Evolutionary conservation across 768 basidiomycete species (phyloP).

Genomic region (Boletus tomentosulus): DNA sequence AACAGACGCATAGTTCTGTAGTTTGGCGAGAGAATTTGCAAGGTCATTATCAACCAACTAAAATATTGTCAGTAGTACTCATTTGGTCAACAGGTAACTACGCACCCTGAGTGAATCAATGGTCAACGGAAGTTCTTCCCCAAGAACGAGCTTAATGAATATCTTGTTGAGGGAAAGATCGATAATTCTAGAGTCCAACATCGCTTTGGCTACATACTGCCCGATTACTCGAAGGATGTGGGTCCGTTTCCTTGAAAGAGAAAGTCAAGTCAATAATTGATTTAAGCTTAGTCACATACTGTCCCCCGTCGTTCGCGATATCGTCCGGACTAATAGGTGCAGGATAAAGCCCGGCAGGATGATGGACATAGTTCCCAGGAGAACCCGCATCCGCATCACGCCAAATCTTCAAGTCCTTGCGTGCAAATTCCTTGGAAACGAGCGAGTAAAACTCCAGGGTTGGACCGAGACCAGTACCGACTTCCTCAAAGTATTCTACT

Average conservation of each 20-base stretch:
- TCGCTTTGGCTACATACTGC: conserved; percentile 94
- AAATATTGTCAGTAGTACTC: conserved; percentile 5
- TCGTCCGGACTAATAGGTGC: conserved; percentile 72
- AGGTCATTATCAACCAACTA: conserved; percentile 83
- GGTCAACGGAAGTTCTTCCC: conserved; percentile 79
- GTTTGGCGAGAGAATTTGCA: conserved; percentile 78
- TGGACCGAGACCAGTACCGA: conserved; percentile 95
- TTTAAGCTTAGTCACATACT: conserved; percentile 43
- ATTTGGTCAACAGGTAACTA: conserved; percentile 1
- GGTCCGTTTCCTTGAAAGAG: conserved; percentile 61
- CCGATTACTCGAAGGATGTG: conserved; percentile 89
- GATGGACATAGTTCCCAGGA: conserved; percentile 70
- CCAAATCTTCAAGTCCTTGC: conserved; percentile 88
- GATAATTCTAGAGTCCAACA: conserved; percentile 96
- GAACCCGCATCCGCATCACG: conserved; percentile 70
- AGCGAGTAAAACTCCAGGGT: conserved; percentile 99
- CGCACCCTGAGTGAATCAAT: conserved; percentile 78
- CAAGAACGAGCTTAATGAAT: conserved; percentile 89
- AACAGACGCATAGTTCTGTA: conserved; percentile 62
- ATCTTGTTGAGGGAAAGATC: conserved; percentile 92
- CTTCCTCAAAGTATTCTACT: conserved; percentile 98
- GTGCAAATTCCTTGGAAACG: conserved; percentile 91
- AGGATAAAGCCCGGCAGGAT: conserved; percentile 85
- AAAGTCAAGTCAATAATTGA: background rate
- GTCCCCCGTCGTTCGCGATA: conserved; percentile 66